Evolutionary conservation across 2,329 filamentous ascomycete genomes (phyloP).

Genomic region (Fragosphaeria purpurea): DNA sequence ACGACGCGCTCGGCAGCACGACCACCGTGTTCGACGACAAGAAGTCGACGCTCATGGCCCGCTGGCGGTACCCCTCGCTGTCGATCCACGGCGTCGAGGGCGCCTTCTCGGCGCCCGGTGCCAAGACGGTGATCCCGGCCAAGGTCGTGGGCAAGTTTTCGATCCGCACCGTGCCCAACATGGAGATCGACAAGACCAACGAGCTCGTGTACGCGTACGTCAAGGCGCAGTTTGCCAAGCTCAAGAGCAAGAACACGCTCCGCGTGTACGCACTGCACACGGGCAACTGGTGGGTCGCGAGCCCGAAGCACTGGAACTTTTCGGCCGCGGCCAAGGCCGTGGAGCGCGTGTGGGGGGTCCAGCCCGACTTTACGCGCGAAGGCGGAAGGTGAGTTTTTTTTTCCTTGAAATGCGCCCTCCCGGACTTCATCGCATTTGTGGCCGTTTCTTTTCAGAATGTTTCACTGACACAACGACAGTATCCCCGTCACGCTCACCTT

Average conservation of each 20-base stretch:
- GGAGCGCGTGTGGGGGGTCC: constrained; percentile 84
- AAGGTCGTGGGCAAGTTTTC: constrained; percentile 98
- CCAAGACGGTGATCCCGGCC: constrained; percentile 96
- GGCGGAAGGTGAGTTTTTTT: constrained; percentile 61
- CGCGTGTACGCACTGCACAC: constrained; percentile 75
- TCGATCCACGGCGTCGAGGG: constrained; percentile 93
- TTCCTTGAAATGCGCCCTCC: background rate
- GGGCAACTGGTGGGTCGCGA: constrained; percentile 98
- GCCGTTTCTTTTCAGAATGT: constrained; percentile 1
- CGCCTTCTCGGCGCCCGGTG: constrained; percentile 83
- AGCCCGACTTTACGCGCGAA: constrained; percentile 92
- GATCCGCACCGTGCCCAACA: constrained; percentile 93
- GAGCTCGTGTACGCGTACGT: constrained; percentile 74
- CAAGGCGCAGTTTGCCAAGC: constrained; percentile 72
- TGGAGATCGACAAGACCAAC: constrained; percentile 89
- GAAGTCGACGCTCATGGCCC: constrained; percentile 85
- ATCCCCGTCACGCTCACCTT: constrained; percentile 97
- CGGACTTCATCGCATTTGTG: no score
- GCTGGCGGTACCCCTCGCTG: constrained; percentile 90
- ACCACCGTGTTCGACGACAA: constrained; percentile 84
- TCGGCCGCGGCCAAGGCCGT: constrained; percentile 89
- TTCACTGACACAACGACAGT: constrained; percentile 33
- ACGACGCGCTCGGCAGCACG: constrained; percentile 81
- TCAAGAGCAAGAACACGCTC: constrained; percentile 85
- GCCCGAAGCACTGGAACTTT: constrained; percentile 99